phyloP scores from a whole-genome alignment of 1,284 basidiomycete genomes.

The Trametes polyzona region DNA sequence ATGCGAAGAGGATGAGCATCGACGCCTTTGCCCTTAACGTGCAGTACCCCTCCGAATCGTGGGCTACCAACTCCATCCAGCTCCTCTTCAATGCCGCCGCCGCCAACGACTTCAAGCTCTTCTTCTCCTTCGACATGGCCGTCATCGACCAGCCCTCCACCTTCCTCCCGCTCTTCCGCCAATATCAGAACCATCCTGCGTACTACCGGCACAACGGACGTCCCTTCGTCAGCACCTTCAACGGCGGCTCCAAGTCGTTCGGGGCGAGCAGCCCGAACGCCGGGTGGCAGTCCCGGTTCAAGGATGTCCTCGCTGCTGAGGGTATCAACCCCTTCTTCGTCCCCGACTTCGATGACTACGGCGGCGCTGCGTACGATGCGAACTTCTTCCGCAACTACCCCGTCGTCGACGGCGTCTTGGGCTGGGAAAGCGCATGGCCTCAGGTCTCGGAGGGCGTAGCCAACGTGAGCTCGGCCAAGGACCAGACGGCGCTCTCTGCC shows the following conservation, averaged over 20 bases:
- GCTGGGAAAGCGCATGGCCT: slow-evolving; percentile 23
- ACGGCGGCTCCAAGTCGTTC: slow-evolving; percentile 17
- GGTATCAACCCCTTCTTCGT: slow-evolving; percentile 23
- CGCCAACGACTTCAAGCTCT: slow-evolving; percentile 66
- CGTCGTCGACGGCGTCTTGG: slow-evolving; percentile 20
- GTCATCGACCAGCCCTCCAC: slow-evolving; percentile 13
- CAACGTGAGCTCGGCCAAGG: slow-evolving; percentile 20
- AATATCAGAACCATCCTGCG: slow-evolving; percentile 14
- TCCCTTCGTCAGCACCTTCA: slow-evolving; percentile 21
- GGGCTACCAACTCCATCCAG: slow-evolving; percentile 5
- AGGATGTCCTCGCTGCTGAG: slow-evolving; percentile 8
- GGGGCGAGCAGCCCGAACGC: slow-evolving; percentile 16
- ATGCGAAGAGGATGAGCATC: slow-evolving; percentile 15
- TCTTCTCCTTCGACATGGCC: slow-evolving; percentile 80
- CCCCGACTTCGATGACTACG: slow-evolving; percentile 21
- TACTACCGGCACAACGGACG: slow-evolving; percentile 17
- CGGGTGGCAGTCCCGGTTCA: slow-evolving; percentile 20
- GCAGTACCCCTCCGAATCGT: slow-evolving; percentile 6
- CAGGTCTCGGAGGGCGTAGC: slow-evolving; percentile 12
- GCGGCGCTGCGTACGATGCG: slow-evolving; percentile 13
- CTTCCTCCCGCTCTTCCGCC: slow-evolving; percentile 19
- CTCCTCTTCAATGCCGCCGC: slow-evolving; percentile 16
- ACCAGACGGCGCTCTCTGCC: slow-evolving; percentile 12
- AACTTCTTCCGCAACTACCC: slow-evolving; percentile 19
- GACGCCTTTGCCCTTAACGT: slow-evolving; percentile 22